Percentiles rank a stretch among this genome's conserved stretches.
Evolutionary conservation across 805 yeast species (phyloP).

Genomic region (Saturnispora besseyi): DNA sequence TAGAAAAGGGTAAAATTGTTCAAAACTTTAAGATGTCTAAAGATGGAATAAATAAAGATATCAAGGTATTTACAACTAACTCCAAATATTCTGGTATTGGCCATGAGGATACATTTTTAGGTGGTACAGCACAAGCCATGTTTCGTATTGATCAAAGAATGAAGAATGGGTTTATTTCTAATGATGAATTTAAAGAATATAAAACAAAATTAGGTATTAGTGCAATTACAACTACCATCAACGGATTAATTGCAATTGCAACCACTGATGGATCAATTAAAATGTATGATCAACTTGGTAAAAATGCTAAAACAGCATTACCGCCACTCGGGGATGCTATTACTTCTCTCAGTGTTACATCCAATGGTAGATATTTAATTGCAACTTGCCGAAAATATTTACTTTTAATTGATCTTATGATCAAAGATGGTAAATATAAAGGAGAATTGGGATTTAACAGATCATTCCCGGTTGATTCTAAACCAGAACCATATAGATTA

Average conservation of each 20-base stretch:
- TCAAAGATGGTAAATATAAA: constrained; percentile 50
- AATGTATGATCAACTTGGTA: constrained; percentile 63
- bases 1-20: constrained; percentile 70
- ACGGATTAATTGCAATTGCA: constrained; percentile 71
- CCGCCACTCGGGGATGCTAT: constrained; percentile 80
- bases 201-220: constrained; percentile 47
- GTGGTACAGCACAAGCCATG: constrained; percentile 54
- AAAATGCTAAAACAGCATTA: constrained; percentile 64
- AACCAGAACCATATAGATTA: constrained; percentile 63
- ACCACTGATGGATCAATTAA: constrained; percentile 68
- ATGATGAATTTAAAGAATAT: constrained; percentile 44
- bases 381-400: constrained; percentile 73
- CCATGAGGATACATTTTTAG: constrained; percentile 64
- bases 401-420: constrained; percentile 57
- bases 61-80: constrained; percentile 59
- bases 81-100: constrained; percentile 66
- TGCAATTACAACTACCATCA: constrained; percentile 59
- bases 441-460: constrained; percentile 57
- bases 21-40: constrained; percentile 68
- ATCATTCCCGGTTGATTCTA: constrained; percentile 52
- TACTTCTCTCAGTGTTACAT: constrained; percentile 57
- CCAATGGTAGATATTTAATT: constrained; percentile 73
- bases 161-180: constrained; percentile 47
- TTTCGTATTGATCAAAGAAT: constrained; percentile 79
- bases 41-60: constrained; percentile 28